Evolutionary conservation across 1,284 basidiomycete genomes (phyloP), one percentile per base, ranked within the genome.

Genomic region (Ceratobasidium sp.): DNA sequence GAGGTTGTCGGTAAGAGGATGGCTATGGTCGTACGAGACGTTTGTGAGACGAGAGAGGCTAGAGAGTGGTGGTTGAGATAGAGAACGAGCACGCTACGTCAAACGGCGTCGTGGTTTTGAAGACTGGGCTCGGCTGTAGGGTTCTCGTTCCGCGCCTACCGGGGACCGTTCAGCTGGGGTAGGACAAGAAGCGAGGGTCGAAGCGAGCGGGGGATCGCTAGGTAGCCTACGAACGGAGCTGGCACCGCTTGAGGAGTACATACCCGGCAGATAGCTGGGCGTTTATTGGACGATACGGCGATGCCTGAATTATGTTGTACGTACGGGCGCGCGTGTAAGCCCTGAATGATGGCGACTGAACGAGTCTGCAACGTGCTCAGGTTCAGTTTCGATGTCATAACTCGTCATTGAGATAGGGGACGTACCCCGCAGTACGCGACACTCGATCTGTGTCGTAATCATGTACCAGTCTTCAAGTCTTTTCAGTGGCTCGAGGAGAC

Each of bases 311-410:
- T 73, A 37, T 23, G 42, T 35, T 45, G n/a, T 26, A 73, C 56
- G 42, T 73, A 33, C 42, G 33, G 42, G 37, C 37, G 33, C 37
- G 53, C 33, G 11, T 42, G 23, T 28, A 56, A 3, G 51, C 68
- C 54, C 56, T 23, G 56, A 61, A 31, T n/a, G 37, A 13, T 26
- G 58, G 58, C 26, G 15, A 4, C 13, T 35, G 35, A 23, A 6
- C 15, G 26, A 42, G 17, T 53, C 68, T 54, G 42, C 56, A 61
- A 61, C 64, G 64, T 66, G 56, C 37, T 23, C 56, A 31, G 68
- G 54, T 61, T 58, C 39, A 49, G 56, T 66, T 51, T 66, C 49
- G 64, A 53, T 66, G 64, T 66, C 64, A 66, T 66, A 47, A 66
- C 15, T 49, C 45, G 45, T 66, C 42, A 66, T 66, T 31, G 45